A percentile compares a stretch with the other conserved stretches of the same genome.
These are phyloP conservation scores for Rosellinia necatrix DNA, from an alignment of 2,329 filamentous ascomycete species.

Conservation along the genomic window DNA sequence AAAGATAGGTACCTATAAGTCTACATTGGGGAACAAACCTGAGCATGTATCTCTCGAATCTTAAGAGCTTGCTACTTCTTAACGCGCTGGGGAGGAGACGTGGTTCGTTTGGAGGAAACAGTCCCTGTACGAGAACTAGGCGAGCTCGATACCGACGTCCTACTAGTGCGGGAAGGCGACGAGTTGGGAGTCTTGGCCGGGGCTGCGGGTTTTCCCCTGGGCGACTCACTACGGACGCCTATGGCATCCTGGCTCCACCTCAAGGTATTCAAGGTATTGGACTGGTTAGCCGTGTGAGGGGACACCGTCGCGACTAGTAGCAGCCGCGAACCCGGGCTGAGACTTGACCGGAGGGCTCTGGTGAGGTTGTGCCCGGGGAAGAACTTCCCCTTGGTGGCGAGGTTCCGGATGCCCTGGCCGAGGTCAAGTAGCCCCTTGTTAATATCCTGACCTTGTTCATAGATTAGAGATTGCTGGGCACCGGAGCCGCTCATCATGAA, in stretches of 20 bases:
- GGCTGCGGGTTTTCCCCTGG: neutral
- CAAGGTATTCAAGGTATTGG: slow-evolving; percentile 29
- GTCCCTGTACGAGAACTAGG: no score
- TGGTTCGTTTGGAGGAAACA: no score
- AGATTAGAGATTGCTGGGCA: slow-evolving; percentile 17
- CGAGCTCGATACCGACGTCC: no score
- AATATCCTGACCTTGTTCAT: slow-evolving; percentile 85
- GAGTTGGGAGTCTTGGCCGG: neutral
- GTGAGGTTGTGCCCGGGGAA: slow-evolving; percentile 94
- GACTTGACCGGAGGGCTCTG: slow-evolving; percentile 87
- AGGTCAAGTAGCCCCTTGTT: slow-evolving; percentile 90
- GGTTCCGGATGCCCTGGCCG: slow-evolving; percentile 90
- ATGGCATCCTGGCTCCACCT: slow-evolving; percentile 4
- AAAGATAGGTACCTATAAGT: no score
- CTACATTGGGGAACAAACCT: no score
- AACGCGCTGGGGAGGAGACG: no score
- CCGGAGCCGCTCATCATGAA: slow-evolving; percentile 82
- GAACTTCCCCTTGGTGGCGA: slow-evolving; percentile 81
- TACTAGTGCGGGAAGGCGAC: neutral
- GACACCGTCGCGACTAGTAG: slow-evolving; percentile 99
- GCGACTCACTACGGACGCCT: neutral
- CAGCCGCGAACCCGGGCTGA: slow-evolving; percentile 91
- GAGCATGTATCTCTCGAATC: no score
- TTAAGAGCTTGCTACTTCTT: no score
- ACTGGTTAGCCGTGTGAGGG: slow-evolving; percentile 82